Evolutionary conservation across 305 asterid species (phyloP), one percentile per base, ranked within the genome.

Genomic region (Ilex paraguariensis): DNA sequence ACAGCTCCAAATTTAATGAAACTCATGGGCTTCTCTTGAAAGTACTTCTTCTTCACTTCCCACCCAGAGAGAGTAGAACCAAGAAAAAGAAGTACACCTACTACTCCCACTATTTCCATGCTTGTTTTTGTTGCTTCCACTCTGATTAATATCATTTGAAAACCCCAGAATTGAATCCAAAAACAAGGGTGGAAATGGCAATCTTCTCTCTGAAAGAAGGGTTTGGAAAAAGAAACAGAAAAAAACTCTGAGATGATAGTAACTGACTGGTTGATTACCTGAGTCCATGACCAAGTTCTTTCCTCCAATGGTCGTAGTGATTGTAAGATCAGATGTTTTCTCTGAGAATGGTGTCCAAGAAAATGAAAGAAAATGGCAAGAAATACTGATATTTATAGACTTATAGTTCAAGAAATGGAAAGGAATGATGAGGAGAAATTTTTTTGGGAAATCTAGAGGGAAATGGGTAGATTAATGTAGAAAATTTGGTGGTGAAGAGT

Each of bases 21-120:
- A 64, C 54, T 83, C 93, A 84, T 85, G 94, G 82, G 79, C 76
- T 82, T 79, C 85, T 67, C 87, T 82, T 88, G 90, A 82, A 44
- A 68, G 32, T 31, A n/a, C 28, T 21, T 21, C 28, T 49, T 3
- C 53, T 11, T 49, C 15, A 12, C 15, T 49, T 49, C 2, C 14
- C 4, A 12, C 11, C 9, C 50, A 45, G 13, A 8, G 9, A 45
- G 11, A 5, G 4, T 49, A 3, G 16, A 49, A 49, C 53, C 7
- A 49, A 49, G 53, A 49, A 4, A 49, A n/a, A 49, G 16, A n/a
- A 49, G 16, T 11, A 12, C 16, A 49, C 53, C 53, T 1, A 49
- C 53, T 49, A 30, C 10, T 30, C 51, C 60, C 45, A 72, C 84
- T 44, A 48, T 48, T 48, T 48, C 53, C 90, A 84, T 5, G 66